phyloP scores from a whole-genome alignment of 176 grass and related monocot genomes.

The Oryza officinalis region DNA sequence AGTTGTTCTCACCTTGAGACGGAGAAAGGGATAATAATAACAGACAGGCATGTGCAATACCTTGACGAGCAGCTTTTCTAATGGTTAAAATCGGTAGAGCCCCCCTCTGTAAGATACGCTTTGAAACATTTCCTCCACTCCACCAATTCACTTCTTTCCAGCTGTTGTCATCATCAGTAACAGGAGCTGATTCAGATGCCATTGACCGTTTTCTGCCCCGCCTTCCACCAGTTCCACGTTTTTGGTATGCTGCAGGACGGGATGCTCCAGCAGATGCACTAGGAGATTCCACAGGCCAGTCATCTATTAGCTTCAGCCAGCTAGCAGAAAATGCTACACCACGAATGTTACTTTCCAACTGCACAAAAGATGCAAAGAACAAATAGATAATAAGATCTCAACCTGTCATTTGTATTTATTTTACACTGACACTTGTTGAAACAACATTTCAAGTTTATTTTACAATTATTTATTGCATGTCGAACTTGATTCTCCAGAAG shows the following conservation, averaged over 20 bases:
- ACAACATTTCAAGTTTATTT: constrained; percentile 32
- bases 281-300: constrained; percentile 61
- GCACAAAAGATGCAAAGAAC: constrained; percentile 37
- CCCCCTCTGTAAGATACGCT: constrained; percentile 72
- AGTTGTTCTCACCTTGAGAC: constrained; percentile 17
- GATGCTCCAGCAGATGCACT: constrained; percentile 52
- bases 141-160: constrained; percentile 86
- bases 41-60: constrained; percentile 46
- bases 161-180: constrained; percentile 64
- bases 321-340: constrained; percentile 72
- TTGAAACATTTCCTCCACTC: constrained; percentile 75
- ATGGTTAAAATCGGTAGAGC: constrained; percentile 44
- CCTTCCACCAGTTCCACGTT: constrained; percentile 71
- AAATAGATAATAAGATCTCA: neutral
- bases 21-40: constrained; percentile 21
- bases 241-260: constrained; percentile 59
- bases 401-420: constrained; percentile 1
- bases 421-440: constrained; percentile 8
- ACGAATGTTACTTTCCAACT: constrained; percentile 90
- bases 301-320: constrained; percentile 82
- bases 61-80: constrained; percentile 95
- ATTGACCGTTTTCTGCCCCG: constrained; percentile 61
- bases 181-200: constrained; percentile 51
- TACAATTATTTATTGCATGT: constrained; percentile 25
- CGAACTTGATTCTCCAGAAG: constrained; percentile 31